Percentiles rank a stretch among this genome's conserved stretches.
These are phyloP conservation scores for Tricholoma saponaceum DNA, from an alignment of 768 basidiomycete species.

Conservation along the genomic window DNA sequence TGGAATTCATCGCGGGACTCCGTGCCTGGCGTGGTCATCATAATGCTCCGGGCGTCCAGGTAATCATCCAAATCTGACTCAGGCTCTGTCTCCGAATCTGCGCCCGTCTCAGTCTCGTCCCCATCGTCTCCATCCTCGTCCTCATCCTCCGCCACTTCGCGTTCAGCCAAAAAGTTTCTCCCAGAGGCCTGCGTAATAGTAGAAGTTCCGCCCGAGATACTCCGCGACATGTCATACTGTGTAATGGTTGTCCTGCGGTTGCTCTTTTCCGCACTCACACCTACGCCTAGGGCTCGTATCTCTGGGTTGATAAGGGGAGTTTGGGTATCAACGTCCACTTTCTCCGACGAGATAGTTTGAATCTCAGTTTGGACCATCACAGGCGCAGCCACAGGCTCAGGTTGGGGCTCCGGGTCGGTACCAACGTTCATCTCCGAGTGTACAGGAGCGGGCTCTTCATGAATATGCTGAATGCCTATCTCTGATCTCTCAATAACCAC, in stretches of 20 bases:
- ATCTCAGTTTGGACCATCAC: constrained; percentile 27
- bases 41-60: constrained; percentile 71
- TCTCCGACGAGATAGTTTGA: constrained; percentile 31
- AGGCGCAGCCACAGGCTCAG: constrained; percentile 12
- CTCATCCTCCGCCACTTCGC: constrained; percentile 1
- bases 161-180: constrained; percentile 30
- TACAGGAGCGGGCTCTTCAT: constrained; percentile 26
- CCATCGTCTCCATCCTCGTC: constrained; percentile 28
- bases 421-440: constrained; percentile 26
- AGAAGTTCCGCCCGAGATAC: constrained; percentile 30
- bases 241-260: constrained; percentile 43
- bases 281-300: constrained; percentile 14
- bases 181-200: constrained; percentile 31
- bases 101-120: constrained; percentile 60
- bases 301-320: constrained; percentile 15
- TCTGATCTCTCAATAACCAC: constrained; percentile 35
- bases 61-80: constrained; percentile 72
- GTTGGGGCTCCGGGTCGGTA: constrained; percentile 31
- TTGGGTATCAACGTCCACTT: constrained; percentile 28
- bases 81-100: constrained; percentile 65
- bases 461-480: constrained; percentile 44
- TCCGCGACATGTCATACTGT: constrained; percentile 37
- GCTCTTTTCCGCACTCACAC: constrained; percentile 5
- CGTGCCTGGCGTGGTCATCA: constrained; percentile 50
- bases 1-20: constrained; percentile 73